Conservation (phyloP, 202 grass and related monocot genomes). For the Elaeis oleifera region DNA sequence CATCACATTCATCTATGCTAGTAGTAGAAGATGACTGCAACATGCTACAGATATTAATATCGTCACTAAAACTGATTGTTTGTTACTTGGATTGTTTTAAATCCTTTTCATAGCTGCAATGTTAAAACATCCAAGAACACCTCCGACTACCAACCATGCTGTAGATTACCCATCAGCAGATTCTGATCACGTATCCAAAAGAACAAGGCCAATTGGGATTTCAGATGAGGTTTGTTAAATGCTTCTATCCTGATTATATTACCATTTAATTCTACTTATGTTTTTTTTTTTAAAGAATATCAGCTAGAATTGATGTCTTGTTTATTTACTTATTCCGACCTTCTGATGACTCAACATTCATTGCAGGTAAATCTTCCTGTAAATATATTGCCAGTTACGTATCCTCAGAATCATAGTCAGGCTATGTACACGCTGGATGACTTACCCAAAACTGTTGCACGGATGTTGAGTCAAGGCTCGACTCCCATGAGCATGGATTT, state of each 20-base stretch:
- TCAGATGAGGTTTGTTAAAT: conserved; percentile 57
- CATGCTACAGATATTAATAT: background rate
- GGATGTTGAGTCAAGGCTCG: conserved; percentile 71
- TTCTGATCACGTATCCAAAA: conserved; percentile 74
- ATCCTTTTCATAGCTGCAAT: conserved; percentile 43
- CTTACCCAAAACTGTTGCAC: conserved; percentile 74
- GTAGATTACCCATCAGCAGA: conserved; percentile 77
- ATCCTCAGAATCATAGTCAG: conserved; percentile 64
- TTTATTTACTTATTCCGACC: conserved; percentile 10
- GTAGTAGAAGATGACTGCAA: background rate
- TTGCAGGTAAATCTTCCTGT: conserved; percentile 69
- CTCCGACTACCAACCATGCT: conserved; percentile 49
- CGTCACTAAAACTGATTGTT: background rate
- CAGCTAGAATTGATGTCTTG: background rate
- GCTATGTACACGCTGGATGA: conserved; percentile 58
- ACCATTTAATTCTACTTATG: conserved; percentile 10
- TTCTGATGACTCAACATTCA: conserved; percentile 24
- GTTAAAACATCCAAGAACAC: conserved; percentile 85
- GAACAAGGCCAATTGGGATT: conserved; percentile 75
- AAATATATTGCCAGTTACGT: conserved; percentile 54
- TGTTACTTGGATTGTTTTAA: conserved; percentile 8
- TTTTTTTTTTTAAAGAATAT: conserved; percentile 7
- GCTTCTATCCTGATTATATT: background rate
- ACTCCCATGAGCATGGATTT: conserved; percentile 98
- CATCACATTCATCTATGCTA: conserved; percentile 1